These are phyloP conservation scores for Erysimum pusillum DNA, from an alignment of 441 rosid species.

Conservation along the genomic window DNA sequence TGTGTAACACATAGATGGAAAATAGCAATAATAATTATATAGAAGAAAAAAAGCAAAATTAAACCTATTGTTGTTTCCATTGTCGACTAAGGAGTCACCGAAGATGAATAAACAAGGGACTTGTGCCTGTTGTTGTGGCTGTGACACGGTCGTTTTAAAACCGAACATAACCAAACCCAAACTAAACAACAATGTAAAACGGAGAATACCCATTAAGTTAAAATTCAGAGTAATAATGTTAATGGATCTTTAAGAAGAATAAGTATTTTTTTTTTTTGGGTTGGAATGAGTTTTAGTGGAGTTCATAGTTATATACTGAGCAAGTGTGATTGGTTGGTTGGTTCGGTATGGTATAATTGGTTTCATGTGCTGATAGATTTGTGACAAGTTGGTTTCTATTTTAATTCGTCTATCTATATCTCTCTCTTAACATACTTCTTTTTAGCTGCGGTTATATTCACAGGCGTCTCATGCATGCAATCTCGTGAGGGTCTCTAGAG, in stretches of 20 bases:
- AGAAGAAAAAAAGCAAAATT: conserved; percentile 1
- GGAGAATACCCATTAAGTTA: conserved; percentile 25
- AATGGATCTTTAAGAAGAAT: conserved; percentile 6
- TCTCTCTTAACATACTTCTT: conserved; percentile 14
- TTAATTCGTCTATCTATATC: neutral
- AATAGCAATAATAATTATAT: neutral
- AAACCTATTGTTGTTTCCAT: conserved; percentile 69
- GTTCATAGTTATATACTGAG: conserved; percentile 27
- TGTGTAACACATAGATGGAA: neutral
- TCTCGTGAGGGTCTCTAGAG: conserved; percentile 43
- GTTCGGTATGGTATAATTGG: conserved; percentile 39
- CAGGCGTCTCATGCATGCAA: conserved; percentile 44
- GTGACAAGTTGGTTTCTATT: conserved; percentile 42
- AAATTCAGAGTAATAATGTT: neutral
- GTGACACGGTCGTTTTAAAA: conserved; percentile 46
- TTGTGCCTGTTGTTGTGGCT: conserved; percentile 53
- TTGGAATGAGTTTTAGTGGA: conserved; percentile 28
- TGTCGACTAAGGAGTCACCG: conserved; percentile 75
- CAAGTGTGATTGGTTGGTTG: conserved; percentile 38
- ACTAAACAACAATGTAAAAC: conserved; percentile 30
- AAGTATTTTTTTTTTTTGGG: neutral
- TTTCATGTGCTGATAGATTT: conserved; percentile 38
- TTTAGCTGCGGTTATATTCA: conserved; percentile 39
- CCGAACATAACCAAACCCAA: conserved; percentile 42
- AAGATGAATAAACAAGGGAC: conserved; percentile 75